These are phyloP conservation scores for Botrytis fabae DNA, from an alignment of 2,329 filamentous ascomycete genomes.

Conservation along the genomic window DNA sequence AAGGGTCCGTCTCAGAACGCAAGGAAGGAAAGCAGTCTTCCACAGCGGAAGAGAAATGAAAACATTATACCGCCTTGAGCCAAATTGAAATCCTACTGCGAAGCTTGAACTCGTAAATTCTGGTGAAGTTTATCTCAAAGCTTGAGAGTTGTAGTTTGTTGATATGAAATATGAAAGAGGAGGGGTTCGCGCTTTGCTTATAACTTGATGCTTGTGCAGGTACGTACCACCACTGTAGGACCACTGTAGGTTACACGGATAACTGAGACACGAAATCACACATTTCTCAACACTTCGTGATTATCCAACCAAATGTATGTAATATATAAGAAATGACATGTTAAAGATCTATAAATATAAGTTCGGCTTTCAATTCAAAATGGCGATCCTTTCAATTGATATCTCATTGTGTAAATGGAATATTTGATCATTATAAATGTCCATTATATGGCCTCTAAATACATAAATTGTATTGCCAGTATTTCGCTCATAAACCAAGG, in stretches of 20 bases:
- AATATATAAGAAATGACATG: background rate
- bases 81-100: background rate
- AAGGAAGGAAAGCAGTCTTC: background rate
- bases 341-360: background rate
- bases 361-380: background rate
- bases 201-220: background rate
- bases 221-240: background rate
- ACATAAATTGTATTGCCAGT: background rate
- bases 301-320: background rate
- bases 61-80: background rate
- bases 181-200: background rate
- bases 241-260: background rate
- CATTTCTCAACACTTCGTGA: background rate
- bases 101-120: background rate
- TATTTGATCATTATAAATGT: background rate
- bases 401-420: background rate
- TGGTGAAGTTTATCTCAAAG: background rate
- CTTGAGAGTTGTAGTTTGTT: background rate
- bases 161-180: background rate
- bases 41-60: background rate
- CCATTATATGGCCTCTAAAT: background rate
- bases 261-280: background rate
- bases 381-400: background rate
- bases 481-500: background rate
- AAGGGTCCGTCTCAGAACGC: background rate